Base-by-base conservation (phyloP, 2,329 filamentous ascomycete genomes). In the Colletotrichum paranaense region DNA sequence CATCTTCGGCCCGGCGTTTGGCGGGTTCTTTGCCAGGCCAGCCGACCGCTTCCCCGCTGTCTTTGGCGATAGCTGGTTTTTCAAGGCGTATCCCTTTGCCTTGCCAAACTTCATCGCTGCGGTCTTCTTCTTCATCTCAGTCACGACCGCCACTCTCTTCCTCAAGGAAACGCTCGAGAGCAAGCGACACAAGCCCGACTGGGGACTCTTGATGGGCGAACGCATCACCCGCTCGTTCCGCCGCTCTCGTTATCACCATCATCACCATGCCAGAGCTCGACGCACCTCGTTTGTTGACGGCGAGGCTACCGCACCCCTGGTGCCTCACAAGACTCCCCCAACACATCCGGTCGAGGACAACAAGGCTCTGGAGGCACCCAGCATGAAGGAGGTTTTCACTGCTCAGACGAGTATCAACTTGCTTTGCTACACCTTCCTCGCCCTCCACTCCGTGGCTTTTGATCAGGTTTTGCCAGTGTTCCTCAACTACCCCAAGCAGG, bases 401-500 rank as follows among this genome's bases (percentile, higher is more conserved):
- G 86, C 86, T 1, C 94, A 97, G 81, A 94, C 94, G 0, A 87
- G 89, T 38, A 87, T 97, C 68, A 94, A 95, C 76, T 86, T 98
- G 1, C 75, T 94, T 2, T 88, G 92, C 0, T 98, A 98, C 82
- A 93, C 93, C 1, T 87, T 97, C 62, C 87, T 98, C 22, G 93
- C 95, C 0, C 88, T 97, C 62, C 95, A 98, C 82, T 92, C 91
- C 0, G 91, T 97, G 52, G 92, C 94, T 1, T 98, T 92, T 79
- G 96, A 98, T 82, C 95, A 97, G 79, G 87, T 96, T 2, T 89
- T 98, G 1, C 94, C 95, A 0, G 94, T 98, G 1, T 97, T 97
- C 81, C 89, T 98, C 78, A 94, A 97, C 82, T 93, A 94, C 76
- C 92, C 93, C 0, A 82, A 86, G 5, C 82, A 89, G 42, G 82